A percentile compares a stretch with the other conserved stretches of the same genome.
These are phyloP conservation scores for Inga oerstediana DNA, from an alignment of 306 rosid genomes.

Conservation along the genomic window DNA sequence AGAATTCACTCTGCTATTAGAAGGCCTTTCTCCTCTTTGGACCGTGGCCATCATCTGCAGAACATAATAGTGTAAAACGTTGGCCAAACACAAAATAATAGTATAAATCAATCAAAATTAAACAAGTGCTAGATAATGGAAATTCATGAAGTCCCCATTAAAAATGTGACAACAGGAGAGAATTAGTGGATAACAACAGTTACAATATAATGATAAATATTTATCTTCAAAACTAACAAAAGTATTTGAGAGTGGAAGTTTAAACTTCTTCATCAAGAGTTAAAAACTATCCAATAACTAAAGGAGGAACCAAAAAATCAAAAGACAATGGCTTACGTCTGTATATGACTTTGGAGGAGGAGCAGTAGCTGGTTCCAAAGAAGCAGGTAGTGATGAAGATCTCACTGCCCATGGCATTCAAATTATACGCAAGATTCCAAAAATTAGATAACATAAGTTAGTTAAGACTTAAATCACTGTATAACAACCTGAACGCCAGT, in stretches of 20 bases:
- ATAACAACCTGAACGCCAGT: slow-evolving; percentile 62
- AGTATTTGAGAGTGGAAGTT: background rate
- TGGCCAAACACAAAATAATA: slow-evolving; percentile 51
- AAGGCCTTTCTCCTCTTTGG: slow-evolving; percentile 90
- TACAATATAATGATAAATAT: background rate
- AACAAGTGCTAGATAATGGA: background rate
- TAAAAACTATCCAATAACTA: background rate
- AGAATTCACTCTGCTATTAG: slow-evolving; percentile 75
- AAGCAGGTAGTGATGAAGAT: slow-evolving; percentile 75
- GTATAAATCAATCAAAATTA: slow-evolving; percentile 19
- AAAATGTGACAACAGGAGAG: background rate
- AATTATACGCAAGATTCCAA: slow-evolving; percentile 30
- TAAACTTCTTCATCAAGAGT: background rate
- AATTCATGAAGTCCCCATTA: background rate
- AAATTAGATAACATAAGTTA: slow-evolving; percentile 6
- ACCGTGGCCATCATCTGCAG: slow-evolving; percentile 90
- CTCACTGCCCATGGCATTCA: slow-evolving; percentile 61
- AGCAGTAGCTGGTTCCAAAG: slow-evolving; percentile 66
- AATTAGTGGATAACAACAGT: background rate
- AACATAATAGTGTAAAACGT: slow-evolving; percentile 20
- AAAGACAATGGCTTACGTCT: slow-evolving; percentile 57
- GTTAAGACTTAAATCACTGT: slow-evolving; percentile 23
- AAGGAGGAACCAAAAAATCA: background rate
- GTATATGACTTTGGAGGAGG: slow-evolving; percentile 81
- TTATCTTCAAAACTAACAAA: background rate